These are phyloP conservation scores for Neurospora sp. DNA, from an alignment of 495 filamentous ascomycete genomes.

Conservation along the genomic window DNA sequence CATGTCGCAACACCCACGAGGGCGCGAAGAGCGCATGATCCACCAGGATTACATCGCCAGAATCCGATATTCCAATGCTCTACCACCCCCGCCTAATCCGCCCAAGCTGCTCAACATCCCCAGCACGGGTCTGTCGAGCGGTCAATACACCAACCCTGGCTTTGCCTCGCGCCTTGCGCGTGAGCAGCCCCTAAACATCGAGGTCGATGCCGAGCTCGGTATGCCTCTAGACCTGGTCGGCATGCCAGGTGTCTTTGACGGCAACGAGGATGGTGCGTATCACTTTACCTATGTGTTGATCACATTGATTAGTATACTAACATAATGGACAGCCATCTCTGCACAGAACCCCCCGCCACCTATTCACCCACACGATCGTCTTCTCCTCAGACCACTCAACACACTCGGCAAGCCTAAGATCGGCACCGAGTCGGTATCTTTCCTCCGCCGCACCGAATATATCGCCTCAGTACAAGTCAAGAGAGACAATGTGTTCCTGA, in stretches of 20 bases:
- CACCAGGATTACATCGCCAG: constrained; percentile 96
- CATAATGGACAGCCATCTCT: constrained; percentile 57
- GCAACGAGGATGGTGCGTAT: constrained; percentile 83
- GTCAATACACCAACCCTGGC: constrained; percentile 73
- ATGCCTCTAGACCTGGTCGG: constrained; percentile 96
- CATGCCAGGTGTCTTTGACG: constrained; percentile 87
- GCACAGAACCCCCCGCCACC: constrained; percentile 56
- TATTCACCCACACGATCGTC: constrained; percentile 71
- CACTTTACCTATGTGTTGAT: not conserved
- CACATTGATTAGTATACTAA: constrained; percentile 13
- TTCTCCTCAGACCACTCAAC: constrained; percentile 68
- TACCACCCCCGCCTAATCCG: constrained; percentile 84
- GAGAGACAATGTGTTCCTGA: constrained; percentile 20
- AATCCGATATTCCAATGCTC: constrained; percentile 85
- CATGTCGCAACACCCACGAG: not conserved
- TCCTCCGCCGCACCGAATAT: constrained; percentile 93
- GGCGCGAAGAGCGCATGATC: constrained; percentile 49
- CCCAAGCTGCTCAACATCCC: constrained; percentile 96
- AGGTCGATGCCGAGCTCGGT: constrained; percentile 93
- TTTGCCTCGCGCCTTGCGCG: constrained; percentile 82
- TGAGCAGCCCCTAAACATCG: constrained; percentile 89
- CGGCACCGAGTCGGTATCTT: constrained; percentile 64
- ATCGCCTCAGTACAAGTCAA: constrained; percentile 58
- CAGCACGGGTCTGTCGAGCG: constrained; percentile 71
- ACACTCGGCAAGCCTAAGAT: constrained; percentile 68